A percentile compares a stretch with the other conserved stretches of the same genome.
Conservation (phyloP, 2,329 filamentous ascomycete species). For the Penicillium frequentans region DNA sequence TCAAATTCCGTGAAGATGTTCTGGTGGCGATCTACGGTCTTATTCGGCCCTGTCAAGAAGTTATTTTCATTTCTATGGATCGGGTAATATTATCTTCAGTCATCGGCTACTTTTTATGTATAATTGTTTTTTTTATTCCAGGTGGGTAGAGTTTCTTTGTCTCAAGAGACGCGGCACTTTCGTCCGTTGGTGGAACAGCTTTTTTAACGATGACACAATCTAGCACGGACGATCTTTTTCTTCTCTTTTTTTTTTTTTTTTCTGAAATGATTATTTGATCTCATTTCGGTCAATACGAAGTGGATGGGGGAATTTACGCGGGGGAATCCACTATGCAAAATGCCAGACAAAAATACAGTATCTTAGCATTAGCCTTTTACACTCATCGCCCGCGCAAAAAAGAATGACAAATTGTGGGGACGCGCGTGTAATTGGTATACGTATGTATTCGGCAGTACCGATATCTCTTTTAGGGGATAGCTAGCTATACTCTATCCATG, state of each 20-base stretch:
- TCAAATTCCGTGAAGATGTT: conserved; percentile 3
- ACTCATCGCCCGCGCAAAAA: background rate
- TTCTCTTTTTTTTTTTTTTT: background rate
- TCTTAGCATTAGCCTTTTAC: conserved; percentile 11
- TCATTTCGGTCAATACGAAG: conserved; percentile 9
- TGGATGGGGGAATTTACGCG: conserved; percentile 3
- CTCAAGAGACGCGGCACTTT: conserved; percentile 15
- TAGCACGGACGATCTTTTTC: conserved; percentile 12
- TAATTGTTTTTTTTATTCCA: background rate
- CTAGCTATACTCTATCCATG: background rate
- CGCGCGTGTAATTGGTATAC: conserved; percentile 3
- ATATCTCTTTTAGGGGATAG: background rate
- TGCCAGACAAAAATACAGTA: conserved; percentile 5
- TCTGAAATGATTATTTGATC: background rate
- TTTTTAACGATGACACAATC: conserved; percentile 14
- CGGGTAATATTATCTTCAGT: conserved; percentile 10
- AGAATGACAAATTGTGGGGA: conserved; percentile 20
- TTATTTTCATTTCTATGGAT: conserved; percentile 7
- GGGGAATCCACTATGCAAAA: conserved; percentile 10
- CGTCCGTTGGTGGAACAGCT: background rate
- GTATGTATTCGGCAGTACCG: background rate
- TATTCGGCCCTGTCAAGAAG: background rate
- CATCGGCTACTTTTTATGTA: conserved; percentile 5
- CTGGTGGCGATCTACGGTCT: conserved; percentile 16
- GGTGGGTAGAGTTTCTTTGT: conserved; percentile 11